phyloP scores from a whole-genome alignment of 129 eudicot species.

The Flaveria brownii region DNA sequence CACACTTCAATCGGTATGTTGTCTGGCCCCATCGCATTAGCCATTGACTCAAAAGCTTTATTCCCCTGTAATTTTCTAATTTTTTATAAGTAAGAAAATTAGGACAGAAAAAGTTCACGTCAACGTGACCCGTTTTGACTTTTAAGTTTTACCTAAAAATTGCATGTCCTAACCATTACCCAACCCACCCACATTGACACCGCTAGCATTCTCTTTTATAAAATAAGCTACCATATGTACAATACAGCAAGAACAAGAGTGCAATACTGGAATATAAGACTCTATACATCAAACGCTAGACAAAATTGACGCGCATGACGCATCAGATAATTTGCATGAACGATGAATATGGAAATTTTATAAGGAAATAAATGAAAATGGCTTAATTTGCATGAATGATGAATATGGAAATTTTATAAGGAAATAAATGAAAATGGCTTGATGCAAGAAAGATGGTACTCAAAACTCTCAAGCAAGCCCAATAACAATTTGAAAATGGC shows the following conservation, averaged over 20 bases:
- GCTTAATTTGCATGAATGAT: neutral
- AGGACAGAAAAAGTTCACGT: neutral
- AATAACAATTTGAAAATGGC: neutral
- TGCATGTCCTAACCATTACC: neutral
- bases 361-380: neutral
- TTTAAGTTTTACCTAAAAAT: neutral
- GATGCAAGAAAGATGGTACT: slow-evolving; percentile 10
- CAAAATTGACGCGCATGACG: neutral
- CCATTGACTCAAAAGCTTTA: no score
- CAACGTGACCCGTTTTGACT: neutral
- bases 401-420: neutral
- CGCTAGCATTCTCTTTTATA: neutral
- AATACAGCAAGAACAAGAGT: neutral
- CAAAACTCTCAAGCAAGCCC: neutral
- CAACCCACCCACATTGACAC: neutral
- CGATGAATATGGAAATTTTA: neutral
- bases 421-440: neutral
- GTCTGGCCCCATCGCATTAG: no score
- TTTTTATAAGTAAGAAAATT: neutral
- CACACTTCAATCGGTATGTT: no score
- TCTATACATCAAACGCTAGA: neutral
- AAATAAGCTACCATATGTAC: neutral
- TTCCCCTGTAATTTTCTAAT: no score
- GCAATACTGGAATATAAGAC: neutral
- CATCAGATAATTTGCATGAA: neutral